phyloP scores from a whole-genome alignment of 2,329 filamentous ascomycete genomes.

The Beauveria bassiana region DNA sequence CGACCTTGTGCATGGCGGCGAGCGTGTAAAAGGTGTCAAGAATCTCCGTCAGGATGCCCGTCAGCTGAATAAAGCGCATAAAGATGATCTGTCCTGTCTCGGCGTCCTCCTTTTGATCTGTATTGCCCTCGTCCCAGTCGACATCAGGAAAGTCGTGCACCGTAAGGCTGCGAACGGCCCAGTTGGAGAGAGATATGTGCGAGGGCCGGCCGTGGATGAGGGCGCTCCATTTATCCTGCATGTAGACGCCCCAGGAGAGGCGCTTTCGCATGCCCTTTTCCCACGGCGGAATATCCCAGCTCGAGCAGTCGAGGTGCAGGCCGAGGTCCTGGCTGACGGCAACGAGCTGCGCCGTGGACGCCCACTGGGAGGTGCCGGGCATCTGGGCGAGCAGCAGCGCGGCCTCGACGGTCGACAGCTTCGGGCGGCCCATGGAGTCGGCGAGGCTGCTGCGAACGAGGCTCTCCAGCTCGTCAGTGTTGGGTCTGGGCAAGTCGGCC shows the following conservation, averaged over 20 bases:
- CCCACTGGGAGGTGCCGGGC: slow-evolving; percentile 73
- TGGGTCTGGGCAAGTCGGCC: slow-evolving; percentile 55
- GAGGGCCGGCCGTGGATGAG: slow-evolving; percentile 80
- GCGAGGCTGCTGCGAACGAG: slow-evolving; percentile 66
- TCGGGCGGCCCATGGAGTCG: slow-evolving; percentile 73
- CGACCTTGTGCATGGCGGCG: slow-evolving; percentile 62
- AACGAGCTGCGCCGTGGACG: slow-evolving; percentile 78
- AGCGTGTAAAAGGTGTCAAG: slow-evolving; percentile 78
- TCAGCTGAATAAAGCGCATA: slow-evolving; percentile 66
- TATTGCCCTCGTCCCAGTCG: slow-evolving; percentile 55
- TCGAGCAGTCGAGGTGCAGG: slow-evolving; percentile 77
- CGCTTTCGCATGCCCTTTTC: slow-evolving; percentile 78
- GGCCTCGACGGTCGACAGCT: slow-evolving; percentile 72
- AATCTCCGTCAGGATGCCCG: slow-evolving; percentile 69
- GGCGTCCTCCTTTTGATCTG: slow-evolving; percentile 56
- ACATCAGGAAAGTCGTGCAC: slow-evolving; percentile 66
- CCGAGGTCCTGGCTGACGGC: slow-evolving; percentile 83
- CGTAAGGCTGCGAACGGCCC: slow-evolving; percentile 64
- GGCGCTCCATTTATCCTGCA: slow-evolving; percentile 89
- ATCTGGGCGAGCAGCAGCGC: slow-evolving; percentile 67
- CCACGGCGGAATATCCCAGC: slow-evolving; percentile 84
- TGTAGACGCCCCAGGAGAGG: slow-evolving; percentile 84
- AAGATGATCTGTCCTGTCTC: slow-evolving; percentile 65
- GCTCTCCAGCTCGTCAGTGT: slow-evolving; percentile 65
- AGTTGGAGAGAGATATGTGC: slow-evolving; percentile 61